Percentiles rank a stretch among this genome's conserved stretches.
Evolutionary conservation across 208 protist genomes (phyloP).

Genomic region (Leishmania major): DNA sequence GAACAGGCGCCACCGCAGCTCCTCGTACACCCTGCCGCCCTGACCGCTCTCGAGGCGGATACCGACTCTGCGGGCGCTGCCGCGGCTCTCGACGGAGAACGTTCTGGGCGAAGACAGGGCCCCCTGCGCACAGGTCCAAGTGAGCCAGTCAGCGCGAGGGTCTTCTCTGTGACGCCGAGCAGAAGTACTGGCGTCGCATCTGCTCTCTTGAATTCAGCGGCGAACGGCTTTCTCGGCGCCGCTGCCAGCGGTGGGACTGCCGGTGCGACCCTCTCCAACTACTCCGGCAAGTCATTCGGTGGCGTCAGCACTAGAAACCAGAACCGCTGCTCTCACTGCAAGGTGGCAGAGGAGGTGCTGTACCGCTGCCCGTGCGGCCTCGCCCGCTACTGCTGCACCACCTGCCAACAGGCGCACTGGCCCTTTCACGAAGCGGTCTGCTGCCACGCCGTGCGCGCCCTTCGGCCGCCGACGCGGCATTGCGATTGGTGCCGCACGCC

Average conservation of each 20-base stretch:
- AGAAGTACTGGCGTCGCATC: background rate
- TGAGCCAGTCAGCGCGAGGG: background rate
- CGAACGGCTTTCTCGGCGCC: background rate
- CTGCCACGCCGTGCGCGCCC: slow-evolving; percentile 11
- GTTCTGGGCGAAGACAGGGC: background rate
- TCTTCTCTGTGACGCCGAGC: background rate
- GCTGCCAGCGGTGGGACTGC: background rate
- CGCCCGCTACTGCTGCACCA: slow-evolving; percentile 42
- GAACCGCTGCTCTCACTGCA: slow-evolving; percentile 23
- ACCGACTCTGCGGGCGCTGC: background rate
- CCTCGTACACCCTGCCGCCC: background rate
- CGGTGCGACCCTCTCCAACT: background rate
- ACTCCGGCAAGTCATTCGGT: background rate
- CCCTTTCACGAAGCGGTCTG: slow-evolving; percentile 33
- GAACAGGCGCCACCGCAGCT: background rate
- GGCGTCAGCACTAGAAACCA: background rate
- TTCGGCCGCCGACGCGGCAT: slow-evolving; percentile 7
- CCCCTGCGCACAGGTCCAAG: background rate
- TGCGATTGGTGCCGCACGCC: slow-evolving; percentile 25
- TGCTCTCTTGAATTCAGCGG: background rate
- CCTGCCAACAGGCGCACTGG: slow-evolving; percentile 52
- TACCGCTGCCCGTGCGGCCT: slow-evolving; percentile 47
- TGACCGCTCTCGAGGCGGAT: background rate
- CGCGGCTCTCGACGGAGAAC: background rate
- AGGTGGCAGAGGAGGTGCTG: slow-evolving; percentile 20